Evolutionary conservation across 2,329 filamentous ascomycete species (phyloP), one percentile per base, ranked within the genome.

Genomic region (Pestalotiopsis sp.): DNA sequence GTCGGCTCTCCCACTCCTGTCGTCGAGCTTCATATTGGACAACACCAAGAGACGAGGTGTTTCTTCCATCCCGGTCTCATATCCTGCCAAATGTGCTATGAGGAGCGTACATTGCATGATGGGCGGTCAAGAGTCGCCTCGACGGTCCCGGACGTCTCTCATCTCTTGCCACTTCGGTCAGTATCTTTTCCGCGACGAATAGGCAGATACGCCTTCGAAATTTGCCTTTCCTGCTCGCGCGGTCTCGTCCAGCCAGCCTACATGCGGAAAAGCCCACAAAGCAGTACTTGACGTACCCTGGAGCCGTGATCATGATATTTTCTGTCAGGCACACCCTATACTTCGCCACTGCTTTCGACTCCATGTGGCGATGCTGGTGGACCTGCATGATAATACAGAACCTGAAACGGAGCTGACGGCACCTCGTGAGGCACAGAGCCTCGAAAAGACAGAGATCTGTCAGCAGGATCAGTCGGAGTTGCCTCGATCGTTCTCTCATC

Each of bases 391-490:
- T 62, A 36, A 36, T 20, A 20, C 59, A 62, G 57, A 64, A 64
- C 13, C 20, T 27, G 61, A 64, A 64, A 64, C 61, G 14, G 38
- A 23, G 39, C 20, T 52, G 20, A 25, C 9, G 49, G n/a, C n/a
- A 17, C 20, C 61, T 64, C 36, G 61, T 17, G 61, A 64, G 39
- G 25, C 61, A 64, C 61, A 64, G 23, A 52, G 39, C n/a, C 61
- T 38, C 6, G 36, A 25, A 45, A 52, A 20, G 45, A 52, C 45
- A 9, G 41, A 52, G 14, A 64, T 45, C 61, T 64, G 36, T 49
- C 61, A 64, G 61, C 38, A 64, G 61, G 61, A 64, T 64, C 23
- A 14, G 23, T 59, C 57, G 23, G 57, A 27, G 57, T 59, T 59
- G 27, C 23, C 57, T n/a, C 23, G 25, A 23, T 27, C 57, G 23